Base-by-base conservation (phyloP, 139 green algal genomes). In the Gonium pectorale region DNA sequence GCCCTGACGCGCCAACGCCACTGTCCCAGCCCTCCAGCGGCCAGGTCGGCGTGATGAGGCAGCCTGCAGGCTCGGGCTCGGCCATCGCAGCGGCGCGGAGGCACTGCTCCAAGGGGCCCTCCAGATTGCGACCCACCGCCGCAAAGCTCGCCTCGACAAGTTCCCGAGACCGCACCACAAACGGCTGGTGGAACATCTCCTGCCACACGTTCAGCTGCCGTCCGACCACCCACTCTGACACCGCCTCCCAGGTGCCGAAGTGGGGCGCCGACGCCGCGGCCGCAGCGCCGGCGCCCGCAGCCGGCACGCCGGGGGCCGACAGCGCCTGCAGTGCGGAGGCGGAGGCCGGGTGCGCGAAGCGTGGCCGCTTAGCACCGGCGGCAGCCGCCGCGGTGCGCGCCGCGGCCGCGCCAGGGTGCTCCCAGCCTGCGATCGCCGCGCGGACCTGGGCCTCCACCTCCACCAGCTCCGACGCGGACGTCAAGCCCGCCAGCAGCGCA, bases 181-280 rank as follows among this genome's bases (percentile, higher is more conserved):
- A 95, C 27, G 90, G 72, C 19, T 75, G 64, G 74, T 97, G 94
- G 66, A 98, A 94, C 15, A 97, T 44, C 71, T 91, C 72, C n/a
- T 90, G 81, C 95, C 95, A 97, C 51, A 97, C 67, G 29, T 90
- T 81, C 29, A 93, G 44, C 22, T 84, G 94, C 8, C 86, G 78
- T 19, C 93, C 93, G 51, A 98, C 84, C 77, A 97, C 92, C 90
- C 93, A 94, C 85, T 97, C 92, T 59, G 92, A 95, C 38, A 94
- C 86, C 27, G 86, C 81, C 24, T 90, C 75, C 95, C 95, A 97
- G 7, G 38, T 81, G 46, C 86, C 56, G 24, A 77, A 43, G 29
- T 60, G 60, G n/a, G 74, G 73, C 44, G 70, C 71, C 7, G 49
- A 3, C 5, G 71, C 19, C 22, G 8, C 22, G 54, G 11, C 52